Base-by-base conservation (phyloP, 75 land plant genomes). In the Pinus tabuliformis region DNA sequence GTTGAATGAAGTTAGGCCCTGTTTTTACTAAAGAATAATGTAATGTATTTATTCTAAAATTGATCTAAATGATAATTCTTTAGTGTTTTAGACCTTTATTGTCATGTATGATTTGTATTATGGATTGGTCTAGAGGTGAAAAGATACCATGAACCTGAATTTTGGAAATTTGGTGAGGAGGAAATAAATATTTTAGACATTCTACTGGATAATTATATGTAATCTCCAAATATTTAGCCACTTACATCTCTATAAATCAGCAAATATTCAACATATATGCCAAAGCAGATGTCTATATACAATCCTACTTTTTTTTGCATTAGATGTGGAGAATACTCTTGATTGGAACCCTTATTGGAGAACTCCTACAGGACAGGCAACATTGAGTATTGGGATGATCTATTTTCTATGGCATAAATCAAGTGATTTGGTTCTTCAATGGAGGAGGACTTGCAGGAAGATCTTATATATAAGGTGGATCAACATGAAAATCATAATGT, bases 1-100 rank as follows among this genome's bases (percentile, higher is more conserved):
- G 96, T 57, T 93, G 96, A 66, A 93, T 93, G 96, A 93, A 93
- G 52, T 93, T 93, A 45, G 93, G 96, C 65, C 96, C 93, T 8
- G 96, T 93, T 33, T 79, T 93, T 8, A 70, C 93, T 11, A n/a
- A 86, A 91, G 61, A 89, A 88, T 93, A 90, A 84, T 84, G 91
- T 52, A 39, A 26, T 77, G 18, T 37, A 17, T 56, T 68, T 56
- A 59, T 4, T 56, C 65, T 79, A 5, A 36, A 52, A 75, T 37
- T 76, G 22, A 14, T 21, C 15, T 21, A 56, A 24, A 72, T 72
- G 16, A 5, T 45, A 15, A 22, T 28, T 81, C 22, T 59, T 26
- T 62, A 36, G 24, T 7, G 36, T n/a, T 70, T 59, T 49, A 52
- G 57, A 62, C 64, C 68, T 45, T 58, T 12, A 60, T 56, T 56